Conservation (phyloP, 345 rosid genomes). For the Tarenaya hassleriana region DNA sequence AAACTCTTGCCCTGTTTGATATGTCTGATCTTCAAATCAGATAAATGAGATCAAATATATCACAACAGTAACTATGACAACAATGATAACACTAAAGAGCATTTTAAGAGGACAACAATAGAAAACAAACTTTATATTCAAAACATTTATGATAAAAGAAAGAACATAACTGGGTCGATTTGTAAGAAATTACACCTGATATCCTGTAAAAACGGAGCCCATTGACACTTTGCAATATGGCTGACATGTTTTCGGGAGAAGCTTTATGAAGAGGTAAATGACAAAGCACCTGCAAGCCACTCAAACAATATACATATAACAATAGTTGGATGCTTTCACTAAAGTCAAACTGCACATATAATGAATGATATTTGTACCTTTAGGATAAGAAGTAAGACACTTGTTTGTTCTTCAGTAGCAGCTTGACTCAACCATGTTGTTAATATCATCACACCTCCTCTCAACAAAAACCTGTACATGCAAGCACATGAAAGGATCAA, state of each 20-base stretch:
- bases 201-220: conserved; percentile 65
- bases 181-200: conserved; percentile 63
- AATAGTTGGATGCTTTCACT: conserved; percentile 4
- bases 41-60: conserved; percentile 59
- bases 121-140: background rate
- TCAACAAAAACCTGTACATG: conserved; percentile 66
- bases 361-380: conserved; percentile 39
- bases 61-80: conserved; percentile 23
- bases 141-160: background rate
- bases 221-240: conserved; percentile 83
- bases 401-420: conserved; percentile 82
- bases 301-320: conserved; percentile 14
- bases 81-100: conserved; percentile 3
- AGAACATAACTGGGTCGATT: background rate
- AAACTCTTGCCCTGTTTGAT: conserved; percentile 94
- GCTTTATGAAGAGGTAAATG: conserved; percentile 89
- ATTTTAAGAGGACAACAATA: no score
- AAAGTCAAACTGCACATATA: conserved; percentile 1
- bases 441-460: conserved; percentile 89
- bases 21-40: conserved; percentile 99
- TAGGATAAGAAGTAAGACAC: conserved; percentile 57
- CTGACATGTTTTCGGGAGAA: conserved; percentile 85
- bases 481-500: conserved; percentile 14
- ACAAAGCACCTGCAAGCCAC: conserved; percentile 62
- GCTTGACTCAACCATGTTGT: conserved; percentile 95